Base-by-base conservation (phyloP, 129 eudicot genomes). In the Cynara cardunculus region DNA sequence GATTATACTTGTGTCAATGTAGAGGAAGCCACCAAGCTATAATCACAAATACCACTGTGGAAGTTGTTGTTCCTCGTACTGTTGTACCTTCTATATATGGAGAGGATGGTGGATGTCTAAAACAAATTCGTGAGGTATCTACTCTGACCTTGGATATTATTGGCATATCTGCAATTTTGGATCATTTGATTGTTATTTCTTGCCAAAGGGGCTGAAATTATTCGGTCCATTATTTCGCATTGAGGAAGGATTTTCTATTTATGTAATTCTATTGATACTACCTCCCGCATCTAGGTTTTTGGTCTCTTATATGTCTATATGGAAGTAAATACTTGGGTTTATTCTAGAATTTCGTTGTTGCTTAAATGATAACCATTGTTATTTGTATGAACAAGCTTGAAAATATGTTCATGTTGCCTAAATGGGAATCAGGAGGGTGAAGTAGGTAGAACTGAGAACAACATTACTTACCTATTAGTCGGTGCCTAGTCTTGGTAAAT, bases 41-140 rank as follows among this genome's bases (percentile, higher is more conserved):
- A 24, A 92, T 92, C 80, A 95, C 99, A 44, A 95, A 86, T 88
- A 92, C 99, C 37, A 91, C 94, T 12, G 89, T 92, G 76, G 99
- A 95, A 88, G 99, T 95, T n/a, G 92, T 90, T 71, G 97, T 95
- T 77, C 99, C 99, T 65, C 86, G 97, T 71, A 84, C 85, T 79
- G 88, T 90, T 85, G 93, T 95, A 78, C 97, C 99, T 86, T 85
- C 88, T 25, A 95, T 95, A 74, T 92, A 90, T 77, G 99, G 99
- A 41, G 97, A 92, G 86, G 97, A 85, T 84, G 99, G 99, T 85
- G 99, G 97, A 73, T 95, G 99, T 83, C 83, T 95, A 21, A 89
- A 83, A 78, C 93, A 89, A 83, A 92, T 95, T 59, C 91, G 89
- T 62, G 97, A 90, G 97, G 99, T 95, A 90, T 64, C 75, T 73